phyloP scores from a whole-genome alignment of 805 yeast species.

The Metschnikowia matae region DNA sequence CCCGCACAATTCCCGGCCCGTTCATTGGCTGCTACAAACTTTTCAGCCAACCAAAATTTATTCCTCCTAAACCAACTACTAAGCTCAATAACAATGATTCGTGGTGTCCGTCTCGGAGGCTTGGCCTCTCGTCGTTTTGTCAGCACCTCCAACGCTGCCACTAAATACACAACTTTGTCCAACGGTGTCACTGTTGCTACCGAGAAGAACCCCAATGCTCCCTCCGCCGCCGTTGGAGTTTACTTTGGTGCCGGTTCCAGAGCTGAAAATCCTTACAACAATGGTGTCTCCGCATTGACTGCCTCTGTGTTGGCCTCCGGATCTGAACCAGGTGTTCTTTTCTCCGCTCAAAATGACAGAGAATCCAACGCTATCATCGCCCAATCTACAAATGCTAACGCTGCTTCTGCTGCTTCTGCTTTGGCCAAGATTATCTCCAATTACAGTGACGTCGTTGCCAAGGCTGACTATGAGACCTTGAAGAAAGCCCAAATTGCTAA shows the following conservation, averaged over 20 bases:
- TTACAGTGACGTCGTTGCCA: conserved; percentile 35
- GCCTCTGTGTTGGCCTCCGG: conserved; percentile 46
- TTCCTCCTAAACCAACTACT: conserved; percentile 7
- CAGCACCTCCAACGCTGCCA: conserved; percentile 53
- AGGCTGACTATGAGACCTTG: conserved; percentile 45
- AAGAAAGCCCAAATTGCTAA: conserved; percentile 43
- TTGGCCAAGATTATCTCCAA: conserved; percentile 44
- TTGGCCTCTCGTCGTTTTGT: conserved; percentile 49
- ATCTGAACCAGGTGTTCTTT: conserved; percentile 50
- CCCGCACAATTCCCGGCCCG: conserved; percentile 15
- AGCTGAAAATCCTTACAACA: conserved; percentile 74
- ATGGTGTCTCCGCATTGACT: conserved; percentile 71
- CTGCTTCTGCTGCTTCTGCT: conserved; percentile 48
- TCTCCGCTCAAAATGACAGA: conserved; percentile 52
- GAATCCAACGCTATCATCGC: conserved; percentile 65
- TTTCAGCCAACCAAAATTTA: conserved; percentile 12
- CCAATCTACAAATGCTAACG: conserved; percentile 48
- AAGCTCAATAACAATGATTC: conserved; percentile 29
- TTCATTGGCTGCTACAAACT: conserved; percentile 17
- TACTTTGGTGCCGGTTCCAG: conserved; percentile 76
- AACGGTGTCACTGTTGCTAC: conserved; percentile 76
- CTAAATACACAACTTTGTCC: conserved; percentile 66
- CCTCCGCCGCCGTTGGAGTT: conserved; percentile 62
- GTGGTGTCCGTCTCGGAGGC: conserved; percentile 38
- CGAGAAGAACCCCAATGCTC: conserved; percentile 53